A percentile compares a stretch with the other conserved stretches of the same genome.
Conservation (phyloP, 2,329 filamentous ascomycete genomes). For the Tolypocladium album region DNA sequence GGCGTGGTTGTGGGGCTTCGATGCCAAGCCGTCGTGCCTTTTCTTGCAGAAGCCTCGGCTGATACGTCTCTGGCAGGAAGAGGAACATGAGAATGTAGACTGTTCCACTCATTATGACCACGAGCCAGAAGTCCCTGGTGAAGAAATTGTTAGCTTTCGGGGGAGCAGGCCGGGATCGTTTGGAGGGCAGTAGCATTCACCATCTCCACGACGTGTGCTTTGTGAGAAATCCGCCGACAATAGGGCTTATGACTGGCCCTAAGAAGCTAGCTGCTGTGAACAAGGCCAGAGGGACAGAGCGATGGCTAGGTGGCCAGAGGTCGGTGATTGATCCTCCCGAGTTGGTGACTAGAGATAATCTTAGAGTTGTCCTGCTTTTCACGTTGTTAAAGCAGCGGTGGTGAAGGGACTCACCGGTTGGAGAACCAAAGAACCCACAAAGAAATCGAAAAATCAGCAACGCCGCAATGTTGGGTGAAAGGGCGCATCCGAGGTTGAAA, state of each 20-base stretch:
- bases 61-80: neutral
- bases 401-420: neutral
- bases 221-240: neutral
- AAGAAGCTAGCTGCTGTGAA: neutral
- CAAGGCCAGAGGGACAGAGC: neutral
- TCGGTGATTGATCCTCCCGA: neutral
- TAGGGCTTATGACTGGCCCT: neutral
- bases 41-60: neutral
- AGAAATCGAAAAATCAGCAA: neutral
- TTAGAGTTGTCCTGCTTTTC: neutral
- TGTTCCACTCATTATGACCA: neutral
- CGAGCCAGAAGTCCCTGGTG: neutral
- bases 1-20: neutral
- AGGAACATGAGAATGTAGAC: neutral
- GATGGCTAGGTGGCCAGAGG: neutral
- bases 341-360: neutral
- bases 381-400: neutral
- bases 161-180: neutral
- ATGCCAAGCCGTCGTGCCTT: neutral
- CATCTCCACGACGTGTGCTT: neutral
- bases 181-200: neutral
- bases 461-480: neutral
- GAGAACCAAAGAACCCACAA: neutral
- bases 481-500: neutral
- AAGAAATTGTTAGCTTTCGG: neutral